Conservation (phyloP, 2,329 filamentous ascomycete species). For the Rhytidhysteron rufulum region DNA sequence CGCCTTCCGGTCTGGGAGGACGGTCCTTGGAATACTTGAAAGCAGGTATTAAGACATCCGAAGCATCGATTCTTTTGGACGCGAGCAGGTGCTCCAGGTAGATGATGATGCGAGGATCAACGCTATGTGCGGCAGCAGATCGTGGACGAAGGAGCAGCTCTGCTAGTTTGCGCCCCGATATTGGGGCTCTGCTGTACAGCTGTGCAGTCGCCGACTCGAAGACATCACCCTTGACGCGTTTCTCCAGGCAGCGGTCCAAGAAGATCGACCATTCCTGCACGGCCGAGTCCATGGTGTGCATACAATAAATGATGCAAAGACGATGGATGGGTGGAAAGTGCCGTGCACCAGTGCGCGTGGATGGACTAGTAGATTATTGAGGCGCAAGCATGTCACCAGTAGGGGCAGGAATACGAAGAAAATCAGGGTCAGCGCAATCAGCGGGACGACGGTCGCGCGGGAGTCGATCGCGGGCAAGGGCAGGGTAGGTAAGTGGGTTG, state of each 20-base stretch:
- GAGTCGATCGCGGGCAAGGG: background rate
- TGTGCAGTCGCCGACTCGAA: conserved; percentile 30
- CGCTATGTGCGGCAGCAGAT: conserved; percentile 16
- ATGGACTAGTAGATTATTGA: conserved; percentile 1
- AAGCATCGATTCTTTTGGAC: conserved; percentile 28
- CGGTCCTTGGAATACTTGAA: conserved; percentile 34
- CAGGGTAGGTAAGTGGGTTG: background rate
- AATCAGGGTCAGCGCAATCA: background rate
- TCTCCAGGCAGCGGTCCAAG: conserved; percentile 31
- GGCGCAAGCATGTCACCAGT: background rate
- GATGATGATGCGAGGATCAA: conserved; percentile 32
- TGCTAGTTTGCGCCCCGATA: conserved; percentile 33
- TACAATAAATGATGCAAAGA: no score
- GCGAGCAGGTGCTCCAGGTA: conserved; percentile 33
- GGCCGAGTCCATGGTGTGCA: conserved; percentile 32
- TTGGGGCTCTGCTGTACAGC: conserved; percentile 29
- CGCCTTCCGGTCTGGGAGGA: conserved; percentile 18
- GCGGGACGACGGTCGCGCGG: background rate
- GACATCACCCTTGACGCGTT: conserved; percentile 25
- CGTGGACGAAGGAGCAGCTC: conserved; percentile 31
- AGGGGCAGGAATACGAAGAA: conserved; percentile 1
- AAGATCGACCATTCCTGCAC: conserved; percentile 31
- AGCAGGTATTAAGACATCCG: conserved; percentile 28
- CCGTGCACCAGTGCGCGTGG: background rate
- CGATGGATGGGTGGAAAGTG: background rate